A percentile compares a stretch with the other conserved stretches of the same genome.
Evolutionary conservation across 495 filamentous ascomycete species (phyloP).

Genomic region (Umbilicaria muhlenbergii): DNA sequence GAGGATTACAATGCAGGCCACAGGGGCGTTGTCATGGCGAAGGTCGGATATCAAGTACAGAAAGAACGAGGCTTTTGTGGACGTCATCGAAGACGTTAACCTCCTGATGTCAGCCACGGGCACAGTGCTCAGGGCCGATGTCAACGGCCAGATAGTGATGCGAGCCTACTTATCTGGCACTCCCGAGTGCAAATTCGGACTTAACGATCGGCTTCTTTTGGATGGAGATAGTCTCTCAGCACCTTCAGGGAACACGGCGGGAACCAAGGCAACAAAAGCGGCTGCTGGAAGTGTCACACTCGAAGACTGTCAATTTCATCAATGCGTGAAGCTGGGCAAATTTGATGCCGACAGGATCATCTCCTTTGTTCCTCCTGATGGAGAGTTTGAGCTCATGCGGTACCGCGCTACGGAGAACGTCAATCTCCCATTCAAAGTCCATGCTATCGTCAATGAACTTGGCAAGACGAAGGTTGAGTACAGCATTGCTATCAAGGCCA

Average conservation of each 20-base stretch:
- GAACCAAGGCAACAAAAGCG: constrained; percentile 80
- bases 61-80: constrained; percentile 98
- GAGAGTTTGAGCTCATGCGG: constrained; percentile 98
- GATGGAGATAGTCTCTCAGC: constrained; percentile 57
- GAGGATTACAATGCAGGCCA: constrained; percentile 98
- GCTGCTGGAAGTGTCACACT: constrained; percentile 91
- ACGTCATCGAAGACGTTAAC: constrained; percentile 99
- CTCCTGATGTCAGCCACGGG: constrained; percentile 95
- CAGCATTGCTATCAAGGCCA: constrained; percentile 91
- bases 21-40: constrained; percentile 91
- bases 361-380: constrained; percentile 93
- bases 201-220: constrained; percentile 88
- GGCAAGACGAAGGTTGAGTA: constrained; percentile 98
- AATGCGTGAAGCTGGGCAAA: constrained; percentile 94
- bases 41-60: constrained; percentile 96
- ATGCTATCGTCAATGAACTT: constrained; percentile 94
- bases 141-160: constrained; percentile 97
- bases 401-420: constrained; percentile 99
- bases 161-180: constrained; percentile 94
- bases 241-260: constrained; percentile 51
- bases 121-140: constrained; percentile 88
- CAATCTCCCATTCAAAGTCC: constrained; percentile 97
- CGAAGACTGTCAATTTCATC: constrained; percentile 98
- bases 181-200: constrained; percentile 97
- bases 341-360: constrained; percentile 98